phyloP scores from a whole-genome alignment of 345 rosid genomes.

The Populus nigra region DNA sequence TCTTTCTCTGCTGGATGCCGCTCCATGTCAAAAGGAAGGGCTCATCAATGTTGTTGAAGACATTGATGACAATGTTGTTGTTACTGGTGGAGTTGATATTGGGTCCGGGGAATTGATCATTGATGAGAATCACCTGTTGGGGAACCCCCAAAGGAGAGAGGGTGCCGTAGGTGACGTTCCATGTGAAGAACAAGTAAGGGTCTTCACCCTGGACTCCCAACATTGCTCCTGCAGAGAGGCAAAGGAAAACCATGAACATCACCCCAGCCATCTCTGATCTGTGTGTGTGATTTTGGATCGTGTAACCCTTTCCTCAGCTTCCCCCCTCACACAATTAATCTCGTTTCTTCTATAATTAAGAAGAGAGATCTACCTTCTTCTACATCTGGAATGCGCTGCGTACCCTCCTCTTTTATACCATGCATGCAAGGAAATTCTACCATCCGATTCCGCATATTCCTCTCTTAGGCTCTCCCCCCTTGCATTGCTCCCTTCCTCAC shows the following conservation, averaged over 20 bases:
- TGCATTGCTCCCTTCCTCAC: slow-evolving; percentile 4
- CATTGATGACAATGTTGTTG: slow-evolving; percentile 68
- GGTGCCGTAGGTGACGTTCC: slow-evolving; percentile 15
- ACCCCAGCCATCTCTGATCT: neutral
- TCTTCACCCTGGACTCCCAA: slow-evolving; percentile 5
- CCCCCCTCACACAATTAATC: neutral
- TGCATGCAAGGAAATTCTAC: neutral
- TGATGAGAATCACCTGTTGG: slow-evolving; percentile 62
- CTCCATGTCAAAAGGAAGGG: slow-evolving; percentile 46
- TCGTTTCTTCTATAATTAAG: neutral
- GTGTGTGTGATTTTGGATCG: no score
- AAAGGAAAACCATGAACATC: neutral
- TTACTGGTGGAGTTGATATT: slow-evolving; percentile 66
- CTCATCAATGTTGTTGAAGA: slow-evolving; percentile 69
- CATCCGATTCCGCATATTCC: neutral
- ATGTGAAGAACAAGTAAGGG: slow-evolving; percentile 14
- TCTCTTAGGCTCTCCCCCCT: neutral
- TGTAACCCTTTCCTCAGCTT: neutral
- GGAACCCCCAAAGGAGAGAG: slow-evolving; percentile 11
- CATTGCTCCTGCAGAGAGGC: neutral
- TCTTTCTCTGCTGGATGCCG: slow-evolving; percentile 37
- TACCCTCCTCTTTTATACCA: neutral
- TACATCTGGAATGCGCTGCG: neutral
- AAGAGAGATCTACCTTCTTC: neutral
- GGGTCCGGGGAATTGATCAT: slow-evolving; percentile 75